A percentile compares a stretch with the other conserved stretches of the same genome.
Evolutionary conservation across 495 filamentous ascomycete species (phyloP).

Genomic region (Aspergillus affinis): DNA sequence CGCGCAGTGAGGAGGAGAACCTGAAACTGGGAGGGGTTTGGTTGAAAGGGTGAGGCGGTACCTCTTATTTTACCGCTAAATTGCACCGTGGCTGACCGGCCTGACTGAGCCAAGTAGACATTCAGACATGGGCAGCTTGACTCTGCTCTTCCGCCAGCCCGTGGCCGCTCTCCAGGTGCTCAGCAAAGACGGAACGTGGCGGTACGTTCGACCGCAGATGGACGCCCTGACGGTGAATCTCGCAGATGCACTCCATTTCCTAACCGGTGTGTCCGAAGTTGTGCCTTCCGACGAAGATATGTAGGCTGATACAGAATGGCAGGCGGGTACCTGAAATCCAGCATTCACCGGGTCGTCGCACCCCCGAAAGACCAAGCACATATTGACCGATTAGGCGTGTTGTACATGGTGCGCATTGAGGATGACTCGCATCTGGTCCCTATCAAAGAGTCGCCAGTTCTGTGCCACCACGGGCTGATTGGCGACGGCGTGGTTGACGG

Average conservation of each 20-base stretch:
- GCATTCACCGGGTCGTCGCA: conserved; percentile 48
- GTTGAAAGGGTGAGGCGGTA: no score
- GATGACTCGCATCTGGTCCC: conserved; percentile 24
- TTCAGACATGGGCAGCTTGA: conserved; percentile 54
- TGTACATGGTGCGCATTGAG: conserved; percentile 47
- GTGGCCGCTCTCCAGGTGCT: conserved; percentile 55
- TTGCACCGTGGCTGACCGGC: no score
- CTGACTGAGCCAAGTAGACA: conserved; percentile 30
- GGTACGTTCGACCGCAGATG: conserved; percentile 17
- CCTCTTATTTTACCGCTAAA: no score
- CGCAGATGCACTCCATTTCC: conserved; percentile 42
- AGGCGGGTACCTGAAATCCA: conserved; percentile 44
- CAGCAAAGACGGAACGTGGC: conserved; percentile 21
- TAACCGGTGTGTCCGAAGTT: neutral
- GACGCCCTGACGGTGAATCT: conserved; percentile 48
- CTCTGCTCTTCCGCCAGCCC: conserved; percentile 55
- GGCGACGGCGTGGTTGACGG: conserved; percentile 10
- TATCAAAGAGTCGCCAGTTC: conserved; percentile 17
- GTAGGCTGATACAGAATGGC: conserved; percentile 16
- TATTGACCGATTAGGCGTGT: conserved; percentile 41
- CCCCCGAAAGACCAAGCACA: conserved; percentile 46
- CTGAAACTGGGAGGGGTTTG: conserved; percentile 2
- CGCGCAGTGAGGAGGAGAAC: conserved; percentile 45
- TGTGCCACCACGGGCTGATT: conserved; percentile 17
- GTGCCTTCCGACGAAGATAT: no score